phyloP scores from a whole-genome alignment of 192 early-diverging fungal genomes.

The Coemansia sp. region DNA sequence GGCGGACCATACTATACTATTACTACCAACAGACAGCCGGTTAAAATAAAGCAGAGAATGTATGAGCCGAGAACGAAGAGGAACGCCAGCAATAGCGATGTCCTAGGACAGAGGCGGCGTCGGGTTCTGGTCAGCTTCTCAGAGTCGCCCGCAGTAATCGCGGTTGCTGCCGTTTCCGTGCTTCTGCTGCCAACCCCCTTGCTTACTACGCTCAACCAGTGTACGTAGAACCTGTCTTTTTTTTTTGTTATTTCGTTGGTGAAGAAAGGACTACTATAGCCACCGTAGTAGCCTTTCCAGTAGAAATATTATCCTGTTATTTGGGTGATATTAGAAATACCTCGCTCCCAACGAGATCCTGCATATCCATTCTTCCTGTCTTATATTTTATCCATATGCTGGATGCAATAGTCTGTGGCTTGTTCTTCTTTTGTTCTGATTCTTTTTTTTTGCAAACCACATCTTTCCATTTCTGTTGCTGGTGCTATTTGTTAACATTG shows the following conservation, averaged over 20 bases:
- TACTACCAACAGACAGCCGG: background rate
- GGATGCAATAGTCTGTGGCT: too few relatives aligned
- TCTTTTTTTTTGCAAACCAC: background rate
- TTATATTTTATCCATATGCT: too few relatives aligned
- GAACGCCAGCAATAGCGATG: constrained; percentile 4
- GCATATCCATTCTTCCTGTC: too few relatives aligned
- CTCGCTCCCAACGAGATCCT: too few relatives aligned
- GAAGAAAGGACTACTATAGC: too few relatives aligned
- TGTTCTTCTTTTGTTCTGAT: background rate
- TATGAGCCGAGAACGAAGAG: background rate
- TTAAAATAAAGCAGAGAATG: background rate
- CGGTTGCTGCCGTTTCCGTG: constrained; percentile 19
- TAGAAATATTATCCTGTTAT: too few relatives aligned
- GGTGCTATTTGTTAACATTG: background rate
- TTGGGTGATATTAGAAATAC: too few relatives aligned
- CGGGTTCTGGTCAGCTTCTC: constrained; percentile 15
- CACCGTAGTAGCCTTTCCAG: too few relatives aligned
- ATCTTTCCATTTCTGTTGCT: background rate
- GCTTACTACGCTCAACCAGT: constrained; percentile 35
- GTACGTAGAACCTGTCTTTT: constrained; percentile 18
- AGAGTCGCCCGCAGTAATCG: constrained; percentile 32
- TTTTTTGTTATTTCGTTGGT: background rate
- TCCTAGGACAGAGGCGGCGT: constrained; percentile 1
- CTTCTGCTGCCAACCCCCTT: constrained; percentile 40
- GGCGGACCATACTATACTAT: too few relatives aligned